phyloP scores from a whole-genome alignment of 2,329 filamentous ascomycete genomes.

The Paecilomyces sp. region DNA sequence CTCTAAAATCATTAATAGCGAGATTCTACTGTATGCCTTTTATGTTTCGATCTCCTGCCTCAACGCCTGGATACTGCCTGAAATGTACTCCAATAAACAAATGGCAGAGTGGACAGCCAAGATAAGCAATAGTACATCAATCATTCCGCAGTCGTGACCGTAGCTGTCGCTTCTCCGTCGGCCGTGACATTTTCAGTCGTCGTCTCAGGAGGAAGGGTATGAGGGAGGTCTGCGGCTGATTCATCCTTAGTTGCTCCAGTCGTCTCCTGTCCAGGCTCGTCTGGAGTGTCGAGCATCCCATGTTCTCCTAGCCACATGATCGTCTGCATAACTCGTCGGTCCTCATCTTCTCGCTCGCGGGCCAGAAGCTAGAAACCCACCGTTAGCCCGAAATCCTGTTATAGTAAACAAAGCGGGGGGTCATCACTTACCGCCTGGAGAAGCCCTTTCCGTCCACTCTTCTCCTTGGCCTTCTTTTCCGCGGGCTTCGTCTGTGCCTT shows the following conservation, averaged over 20 bases:
- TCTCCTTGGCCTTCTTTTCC: conserved; percentile 17
- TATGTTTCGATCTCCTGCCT: background rate
- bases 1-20: background rate
- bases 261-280: conserved; percentile 5
- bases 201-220: background rate
- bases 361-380: conserved; percentile 27
- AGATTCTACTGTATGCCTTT: background rate
- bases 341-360: conserved; percentile 35
- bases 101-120: background rate
- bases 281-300: conserved; percentile 27
- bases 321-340: conserved; percentile 33
- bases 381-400: background rate
- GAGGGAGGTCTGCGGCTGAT: background rate
- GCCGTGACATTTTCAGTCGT: background rate
- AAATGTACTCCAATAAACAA: background rate
- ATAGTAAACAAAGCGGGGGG: background rate
- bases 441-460: conserved; percentile 29
- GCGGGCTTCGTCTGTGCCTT: conserved; percentile 17
- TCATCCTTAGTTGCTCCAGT: background rate
- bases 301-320: conserved; percentile 37
- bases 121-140: background rate
- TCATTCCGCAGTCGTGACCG: background rate
- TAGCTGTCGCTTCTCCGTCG: background rate
- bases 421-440: conserved; percentile 33
- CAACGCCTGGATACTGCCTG: background rate